These are phyloP conservation scores for Cryptococcus wingfieldii DNA, from an alignment of 1,284 basidiomycete species.

Conservation along the genomic window DNA sequence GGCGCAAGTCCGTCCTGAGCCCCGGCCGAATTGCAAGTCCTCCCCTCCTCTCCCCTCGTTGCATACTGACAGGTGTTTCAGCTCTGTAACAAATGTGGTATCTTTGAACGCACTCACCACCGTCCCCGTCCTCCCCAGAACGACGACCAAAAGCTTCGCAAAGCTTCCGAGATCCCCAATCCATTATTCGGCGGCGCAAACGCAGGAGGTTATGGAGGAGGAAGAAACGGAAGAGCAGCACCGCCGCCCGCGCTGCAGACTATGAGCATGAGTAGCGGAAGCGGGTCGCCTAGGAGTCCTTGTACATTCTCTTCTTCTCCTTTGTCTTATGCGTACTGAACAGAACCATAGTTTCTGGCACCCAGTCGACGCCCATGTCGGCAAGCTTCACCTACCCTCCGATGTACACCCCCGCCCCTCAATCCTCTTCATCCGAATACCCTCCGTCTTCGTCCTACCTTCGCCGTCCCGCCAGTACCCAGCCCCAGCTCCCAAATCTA, in stretches of 20 bases:
- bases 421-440: not conserved
- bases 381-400: constrained; percentile 6
- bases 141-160: constrained; percentile 14
- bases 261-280: constrained; percentile 8
- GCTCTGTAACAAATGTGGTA: constrained; percentile 20
- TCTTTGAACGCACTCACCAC: constrained; percentile 14
- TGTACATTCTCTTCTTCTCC: constrained; percentile 1
- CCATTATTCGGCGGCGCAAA: not conserved
- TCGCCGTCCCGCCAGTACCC: not conserved
- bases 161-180: not conserved
- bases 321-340: not conserved
- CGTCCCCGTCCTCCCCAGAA: constrained; percentile 11
- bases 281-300: constrained; percentile 5
- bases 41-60: not conserved
- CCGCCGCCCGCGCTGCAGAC: constrained; percentile 3
- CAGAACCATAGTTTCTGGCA: not conserved
- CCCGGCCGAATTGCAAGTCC: constrained; percentile 12
- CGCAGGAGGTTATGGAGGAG: not conserved
- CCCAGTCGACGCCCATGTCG: constrained; percentile 9
- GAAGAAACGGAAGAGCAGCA: not conserved
- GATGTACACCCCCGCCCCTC: not conserved
- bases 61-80: not conserved
- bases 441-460: not conserved
- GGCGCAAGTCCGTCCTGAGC: constrained; percentile 9
- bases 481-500: not conserved